Conservation (phyloP, 192 early-diverging fungal species). For the Coemansia sp. region DNA sequence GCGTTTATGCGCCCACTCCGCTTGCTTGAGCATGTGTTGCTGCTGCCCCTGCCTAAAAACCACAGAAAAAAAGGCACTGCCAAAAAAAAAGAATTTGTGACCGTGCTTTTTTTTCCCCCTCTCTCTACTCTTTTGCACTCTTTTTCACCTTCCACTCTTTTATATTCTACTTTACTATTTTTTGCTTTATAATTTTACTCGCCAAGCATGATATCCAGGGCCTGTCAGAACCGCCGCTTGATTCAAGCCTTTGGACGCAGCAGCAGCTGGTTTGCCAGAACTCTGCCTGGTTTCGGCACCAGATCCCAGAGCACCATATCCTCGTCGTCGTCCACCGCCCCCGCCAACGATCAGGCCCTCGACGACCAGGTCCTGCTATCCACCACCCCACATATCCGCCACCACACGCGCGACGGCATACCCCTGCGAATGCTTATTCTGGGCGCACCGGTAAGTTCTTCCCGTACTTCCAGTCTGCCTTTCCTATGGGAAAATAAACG, state of each 20-base stretch:
- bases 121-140: neutral
- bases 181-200: neutral
- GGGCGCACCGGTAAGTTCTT: slow-evolving; percentile 67
- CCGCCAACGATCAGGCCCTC: neutral
- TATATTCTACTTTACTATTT: slow-evolving; percentile 4
- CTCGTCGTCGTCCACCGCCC: slow-evolving; percentile 7
- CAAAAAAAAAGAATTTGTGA: no score
- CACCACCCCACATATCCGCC: slow-evolving; percentile 12
- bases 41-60: no score
- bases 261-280: neutral
- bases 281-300: neutral
- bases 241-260: neutral
- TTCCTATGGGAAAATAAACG: no score
- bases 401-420: slow-evolving; percentile 27
- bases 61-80: no score
- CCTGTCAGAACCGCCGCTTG: neutral
- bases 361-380: neutral
- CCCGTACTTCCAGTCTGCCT: no score
- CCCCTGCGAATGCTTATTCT: slow-evolving; percentile 69
- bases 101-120: neutral
- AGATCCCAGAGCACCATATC: slow-evolving; percentile 24
- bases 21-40: no score
- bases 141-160: slow-evolving; percentile 2
- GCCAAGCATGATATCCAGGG: neutral
- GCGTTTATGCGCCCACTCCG: no score